phyloP scores from a whole-genome alignment of 1,284 basidiomycete species.

The Puccinia hordei region DNA sequence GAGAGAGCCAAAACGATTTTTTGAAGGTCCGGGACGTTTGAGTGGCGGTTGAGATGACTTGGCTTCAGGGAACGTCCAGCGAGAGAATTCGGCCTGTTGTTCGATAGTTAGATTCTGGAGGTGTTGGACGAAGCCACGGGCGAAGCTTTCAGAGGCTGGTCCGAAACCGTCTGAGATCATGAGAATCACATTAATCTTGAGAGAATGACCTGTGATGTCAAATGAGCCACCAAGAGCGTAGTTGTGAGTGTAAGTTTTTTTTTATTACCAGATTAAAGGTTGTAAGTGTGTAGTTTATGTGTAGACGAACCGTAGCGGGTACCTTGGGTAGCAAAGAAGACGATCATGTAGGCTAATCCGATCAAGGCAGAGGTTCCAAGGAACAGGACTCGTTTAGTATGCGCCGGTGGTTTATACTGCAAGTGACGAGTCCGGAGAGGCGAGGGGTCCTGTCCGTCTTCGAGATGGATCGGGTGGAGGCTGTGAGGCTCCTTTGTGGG shows the following conservation, averaged over 20 bases:
- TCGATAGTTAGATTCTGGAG: conserved; percentile 53
- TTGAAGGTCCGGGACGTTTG: conserved; percentile 4
- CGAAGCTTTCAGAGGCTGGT: conserved; percentile 59
- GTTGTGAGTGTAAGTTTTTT: neutral
- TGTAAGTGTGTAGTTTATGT: neutral
- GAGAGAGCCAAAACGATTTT: conserved; percentile 20
- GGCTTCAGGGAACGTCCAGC: conserved; percentile 45
- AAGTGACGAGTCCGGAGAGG: neutral
- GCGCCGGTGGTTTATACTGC: conserved; percentile 26
- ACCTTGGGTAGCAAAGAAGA: conserved; percentile 45
- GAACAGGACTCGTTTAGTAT: conserved; percentile 32
- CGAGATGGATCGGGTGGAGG: neutral
- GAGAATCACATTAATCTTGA: conserved; percentile 58
- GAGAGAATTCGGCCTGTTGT: conserved; percentile 40
- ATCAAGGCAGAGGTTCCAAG: conserved; percentile 29
- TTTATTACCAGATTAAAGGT: neutral
- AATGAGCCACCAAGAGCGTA: neutral
- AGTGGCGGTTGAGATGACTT: conserved; percentile 14
- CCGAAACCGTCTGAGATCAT: conserved; percentile 61
- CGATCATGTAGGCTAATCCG: conserved; percentile 46
- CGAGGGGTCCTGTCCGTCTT: neutral
- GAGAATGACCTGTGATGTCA: conserved; percentile 22
- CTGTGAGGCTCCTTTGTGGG: neutral
- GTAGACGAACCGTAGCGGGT: conserved; percentile 44
- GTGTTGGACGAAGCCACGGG: conserved; percentile 57